Conservation (phyloP, 257 asterid species). For the Striga asiatica region DNA sequence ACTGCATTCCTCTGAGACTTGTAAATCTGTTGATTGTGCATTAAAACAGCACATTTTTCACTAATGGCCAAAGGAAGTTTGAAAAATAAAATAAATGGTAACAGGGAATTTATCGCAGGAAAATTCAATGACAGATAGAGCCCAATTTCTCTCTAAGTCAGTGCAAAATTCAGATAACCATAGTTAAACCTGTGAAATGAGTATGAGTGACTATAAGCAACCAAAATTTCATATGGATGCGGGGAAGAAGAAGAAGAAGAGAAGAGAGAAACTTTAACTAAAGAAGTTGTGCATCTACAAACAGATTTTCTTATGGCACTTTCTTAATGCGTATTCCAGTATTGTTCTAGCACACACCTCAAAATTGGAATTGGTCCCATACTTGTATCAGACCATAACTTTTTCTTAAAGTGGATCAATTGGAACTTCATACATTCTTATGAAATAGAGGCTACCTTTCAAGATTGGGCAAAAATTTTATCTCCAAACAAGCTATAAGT, state of each 20-base stretch:
- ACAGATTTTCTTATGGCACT: too few relatives aligned
- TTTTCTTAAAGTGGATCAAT: background rate
- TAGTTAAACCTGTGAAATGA: too few relatives aligned
- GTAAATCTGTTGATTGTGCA: conserved; percentile 74
- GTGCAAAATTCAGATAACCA: background rate
- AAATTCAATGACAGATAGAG: background rate
- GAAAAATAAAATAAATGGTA: background rate
- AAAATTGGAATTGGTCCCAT: too few relatives aligned
- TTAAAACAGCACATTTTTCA: too few relatives aligned
- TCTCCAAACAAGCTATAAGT: too few relatives aligned
- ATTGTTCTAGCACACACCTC: background rate
- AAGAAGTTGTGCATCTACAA: too few relatives aligned
- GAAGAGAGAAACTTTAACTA: too few relatives aligned
- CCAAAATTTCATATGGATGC: too few relatives aligned
- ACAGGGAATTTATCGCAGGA: background rate
- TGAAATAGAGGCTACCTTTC: background rate
- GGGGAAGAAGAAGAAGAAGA: background rate
- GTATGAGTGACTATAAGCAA: background rate
- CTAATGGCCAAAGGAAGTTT: too few relatives aligned
- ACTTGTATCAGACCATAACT: background rate
- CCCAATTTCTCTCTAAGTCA: background rate
- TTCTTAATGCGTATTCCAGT: background rate
- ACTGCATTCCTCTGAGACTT: conserved; percentile 87
- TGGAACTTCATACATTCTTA: background rate
- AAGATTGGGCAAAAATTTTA: too few relatives aligned